These are phyloP conservation scores for Vaccinium macrocarpon DNA, from an alignment of 148 eudicot genomes.

Conservation along the genomic window DNA sequence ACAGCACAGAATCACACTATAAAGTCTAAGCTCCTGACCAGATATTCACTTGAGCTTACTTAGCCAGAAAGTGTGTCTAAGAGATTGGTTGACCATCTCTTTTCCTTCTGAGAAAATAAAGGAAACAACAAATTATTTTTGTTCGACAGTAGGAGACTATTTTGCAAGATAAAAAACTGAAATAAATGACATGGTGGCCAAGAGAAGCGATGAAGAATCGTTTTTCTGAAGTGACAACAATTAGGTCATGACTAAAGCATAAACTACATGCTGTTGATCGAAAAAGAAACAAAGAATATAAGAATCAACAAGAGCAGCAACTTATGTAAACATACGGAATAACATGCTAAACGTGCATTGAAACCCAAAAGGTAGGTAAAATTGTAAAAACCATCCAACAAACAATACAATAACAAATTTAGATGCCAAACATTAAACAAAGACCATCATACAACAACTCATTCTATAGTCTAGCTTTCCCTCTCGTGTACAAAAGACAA, in stretches of 20 bases:
- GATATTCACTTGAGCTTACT: not conserved
- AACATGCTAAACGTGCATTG: not conserved
- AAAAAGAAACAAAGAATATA: not conserved
- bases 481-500: constrained; percentile 6
- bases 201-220: not conserved
- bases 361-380: not conserved
- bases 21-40: not conserved
- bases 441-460: constrained; percentile 3
- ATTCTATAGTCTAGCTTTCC: not conserved
- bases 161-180: not conserved
- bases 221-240: not conserved
- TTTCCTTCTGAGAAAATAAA: not conserved
- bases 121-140: not conserved
- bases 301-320: not conserved
- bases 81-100: not conserved
- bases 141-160: not conserved
- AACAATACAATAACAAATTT: not conserved
- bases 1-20: not conserved
- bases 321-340: not conserved
- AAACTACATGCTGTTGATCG: not conserved
- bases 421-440: not conserved
- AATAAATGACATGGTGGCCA: not conserved
- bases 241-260: not conserved
- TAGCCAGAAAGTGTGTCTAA: not conserved
- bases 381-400: not conserved